phyloP scores from a whole-genome alignment of 2,329 filamentous ascomycete species.

The Sphaerulina populicola region DNA sequence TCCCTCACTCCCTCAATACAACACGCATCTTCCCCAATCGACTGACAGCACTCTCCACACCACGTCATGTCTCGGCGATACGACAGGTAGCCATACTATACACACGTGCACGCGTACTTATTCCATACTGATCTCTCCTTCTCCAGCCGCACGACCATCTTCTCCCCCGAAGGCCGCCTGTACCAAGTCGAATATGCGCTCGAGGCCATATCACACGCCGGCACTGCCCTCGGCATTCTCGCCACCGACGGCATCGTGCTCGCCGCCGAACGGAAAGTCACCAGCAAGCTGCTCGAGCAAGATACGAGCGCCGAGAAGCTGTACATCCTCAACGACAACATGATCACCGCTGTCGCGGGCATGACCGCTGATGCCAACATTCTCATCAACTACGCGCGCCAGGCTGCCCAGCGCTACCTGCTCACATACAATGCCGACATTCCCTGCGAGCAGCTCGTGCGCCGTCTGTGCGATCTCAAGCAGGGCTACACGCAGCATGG shows the following conservation, averaged over 20 bases:
- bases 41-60: not conserved
- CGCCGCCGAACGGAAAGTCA: constrained; percentile 96
- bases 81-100: constrained; percentile 20
- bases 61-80: constrained; percentile 30
- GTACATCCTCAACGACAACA: constrained; percentile 99
- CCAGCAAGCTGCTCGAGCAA: constrained; percentile 97
- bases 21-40: not conserved
- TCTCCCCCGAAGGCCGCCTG: constrained; percentile 94
- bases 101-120: too few species aligned
- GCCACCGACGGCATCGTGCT: constrained; percentile 98
- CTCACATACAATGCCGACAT: constrained; percentile 99
- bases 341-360: constrained; percentile 98
- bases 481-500: constrained; percentile 99
- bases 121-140: not conserved
- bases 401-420: constrained; percentile 94
- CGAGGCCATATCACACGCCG: constrained; percentile 96
- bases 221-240: constrained; percentile 91
- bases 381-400: constrained; percentile 98
- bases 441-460: constrained; percentile 95
- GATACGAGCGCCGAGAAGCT: constrained; percentile 99
- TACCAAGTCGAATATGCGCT: constrained; percentile 99
- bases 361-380: constrained; percentile 99
- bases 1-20: too few species aligned
- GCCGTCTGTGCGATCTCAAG: constrained; percentile 92
- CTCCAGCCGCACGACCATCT: constrained; percentile 69